Evolutionary conservation across 179 eudicot genomes (phyloP), one percentile per base, ranked within the genome.

Genomic region (Heliamphora pulchella): DNA sequence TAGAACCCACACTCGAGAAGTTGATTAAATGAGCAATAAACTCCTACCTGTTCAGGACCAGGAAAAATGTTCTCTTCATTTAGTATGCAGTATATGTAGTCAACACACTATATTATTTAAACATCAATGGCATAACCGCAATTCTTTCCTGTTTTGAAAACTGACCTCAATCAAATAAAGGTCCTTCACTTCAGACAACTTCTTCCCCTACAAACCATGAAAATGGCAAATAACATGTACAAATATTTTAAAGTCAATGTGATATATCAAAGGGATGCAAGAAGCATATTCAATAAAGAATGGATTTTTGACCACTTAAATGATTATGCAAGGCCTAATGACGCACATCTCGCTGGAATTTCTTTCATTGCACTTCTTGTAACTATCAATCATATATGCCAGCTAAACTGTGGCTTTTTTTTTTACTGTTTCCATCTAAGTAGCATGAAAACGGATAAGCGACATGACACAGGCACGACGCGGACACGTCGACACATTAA

Each of bases 1-100:
- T 96, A 96, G 85, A 96, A 96, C 47, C 99, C 99, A 87, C 74
- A 85, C 86, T 96, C 99, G 68, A 96, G 91, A 86, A 96, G 94
- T 86, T 96, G 99, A 86, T 92, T 92, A 83, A 96, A 91, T 66
- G 99, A 94, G 86, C 98, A 93, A 87, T 94, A 96, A 74, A 96
- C 99, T 86, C 99, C 99, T 75, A 96, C 85, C 99, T 96, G 91
- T 75, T 77, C 61, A 85, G 55, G 17, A 76, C 57, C 75, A 81
- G 20, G 39, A 83, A 74, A 79, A 47, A 9, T 44, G 2, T 65
- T 41, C 9, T 47, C 41, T 8, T 18, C 58, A 63, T 53, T 64
- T 53, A 77, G 48, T 67, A 8, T 79, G 53, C 76, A 68, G 15
- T 13, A 50, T 44, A 68, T 47, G 55, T 63, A 78, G 46, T 46